Conservation (phyloP, 176 grass and related monocot genomes). For the Stipa capillata region DNA sequence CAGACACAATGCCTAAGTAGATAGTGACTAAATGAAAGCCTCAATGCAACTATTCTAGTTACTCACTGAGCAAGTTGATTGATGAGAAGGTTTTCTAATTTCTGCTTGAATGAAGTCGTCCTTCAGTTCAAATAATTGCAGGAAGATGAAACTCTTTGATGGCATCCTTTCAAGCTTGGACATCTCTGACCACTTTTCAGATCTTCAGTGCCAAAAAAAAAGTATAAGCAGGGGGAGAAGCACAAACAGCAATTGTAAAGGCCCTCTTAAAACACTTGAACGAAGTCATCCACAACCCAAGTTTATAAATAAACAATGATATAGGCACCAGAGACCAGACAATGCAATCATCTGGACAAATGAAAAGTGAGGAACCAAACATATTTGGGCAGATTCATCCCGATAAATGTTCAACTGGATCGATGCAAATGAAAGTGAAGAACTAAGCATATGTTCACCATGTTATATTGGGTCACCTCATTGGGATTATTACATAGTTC, state of each 20-base stretch:
- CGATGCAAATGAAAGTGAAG: not conserved
- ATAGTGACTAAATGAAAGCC: no score
- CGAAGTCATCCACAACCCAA: not conserved
- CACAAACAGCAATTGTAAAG: not conserved
- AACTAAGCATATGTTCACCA: not conserved
- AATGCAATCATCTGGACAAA: not conserved
- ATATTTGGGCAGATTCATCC: not conserved
- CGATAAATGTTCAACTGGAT: not conserved
- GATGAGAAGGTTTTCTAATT: slow-evolving; percentile 71
- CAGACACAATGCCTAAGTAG: no score
- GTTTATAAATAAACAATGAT: not conserved
- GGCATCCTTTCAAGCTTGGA: slow-evolving; percentile 78
- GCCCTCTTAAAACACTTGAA: slow-evolving; percentile 1
- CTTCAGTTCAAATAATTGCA: slow-evolving; percentile 84
- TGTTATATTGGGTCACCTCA: not conserved
- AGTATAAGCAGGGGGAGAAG: not conserved
- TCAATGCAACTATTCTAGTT: slow-evolving; percentile 22
- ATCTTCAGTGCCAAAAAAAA: slow-evolving; percentile 35
- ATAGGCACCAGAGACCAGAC: not conserved
- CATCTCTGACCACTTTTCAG: slow-evolving; percentile 57
- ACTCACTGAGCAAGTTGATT: slow-evolving; percentile 72
- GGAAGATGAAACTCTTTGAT: slow-evolving; percentile 74
- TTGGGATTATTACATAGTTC: not conserved
- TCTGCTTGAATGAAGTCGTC: slow-evolving; percentile 87
- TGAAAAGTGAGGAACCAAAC: not conserved